These are phyloP conservation scores for Schizophyllum amplum DNA, from an alignment of 1,284 basidiomycete species.

Conservation along the genomic window DNA sequence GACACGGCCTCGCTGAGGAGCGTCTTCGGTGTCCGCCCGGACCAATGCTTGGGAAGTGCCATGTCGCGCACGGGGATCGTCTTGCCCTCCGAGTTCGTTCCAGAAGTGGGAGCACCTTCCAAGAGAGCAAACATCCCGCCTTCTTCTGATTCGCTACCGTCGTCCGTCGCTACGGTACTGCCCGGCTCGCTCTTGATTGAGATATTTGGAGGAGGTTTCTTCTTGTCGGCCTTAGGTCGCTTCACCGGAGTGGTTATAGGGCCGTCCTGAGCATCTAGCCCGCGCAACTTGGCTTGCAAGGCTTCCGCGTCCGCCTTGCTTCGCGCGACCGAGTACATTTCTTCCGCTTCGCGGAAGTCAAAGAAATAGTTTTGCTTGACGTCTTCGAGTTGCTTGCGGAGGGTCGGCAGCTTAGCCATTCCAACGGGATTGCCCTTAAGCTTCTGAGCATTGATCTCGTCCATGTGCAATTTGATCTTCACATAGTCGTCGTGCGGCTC, in stretches of 20 bases:
- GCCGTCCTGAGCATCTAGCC: conserved; percentile 10
- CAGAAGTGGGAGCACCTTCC: conserved; percentile 54
- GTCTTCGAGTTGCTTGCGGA: conserved; percentile 48
- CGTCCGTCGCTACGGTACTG: conserved; percentile 4
- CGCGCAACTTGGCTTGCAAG: conserved; percentile 50
- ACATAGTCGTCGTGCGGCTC: conserved; percentile 8
- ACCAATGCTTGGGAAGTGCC: conserved; percentile 75
- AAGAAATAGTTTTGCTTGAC: conserved; percentile 72
- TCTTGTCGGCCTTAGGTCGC: conserved; percentile 8
- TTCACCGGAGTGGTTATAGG: conserved; percentile 1
- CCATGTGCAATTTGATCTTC: conserved; percentile 9
- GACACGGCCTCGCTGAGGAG: conserved; percentile 58
- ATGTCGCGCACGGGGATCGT: conserved; percentile 66
- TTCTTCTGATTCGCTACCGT: conserved; percentile 50
- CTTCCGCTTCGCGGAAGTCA: conserved; percentile 60
- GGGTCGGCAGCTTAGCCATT: conserved; percentile 18
- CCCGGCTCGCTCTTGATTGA: conserved; percentile 12
- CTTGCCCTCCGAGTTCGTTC: conserved; percentile 44
- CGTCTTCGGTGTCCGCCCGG: conserved; percentile 66
- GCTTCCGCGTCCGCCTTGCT: conserved; percentile 40
- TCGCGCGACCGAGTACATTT: conserved; percentile 48
- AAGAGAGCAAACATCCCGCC: conserved; percentile 75
- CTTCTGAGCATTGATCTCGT: not conserved
- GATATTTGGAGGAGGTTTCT: conserved; percentile 18
- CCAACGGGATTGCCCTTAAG: conserved; percentile 13